Evolutionary conservation across 768 basidiomycete species (phyloP).

Genomic region (Collybia nuda): DNA sequence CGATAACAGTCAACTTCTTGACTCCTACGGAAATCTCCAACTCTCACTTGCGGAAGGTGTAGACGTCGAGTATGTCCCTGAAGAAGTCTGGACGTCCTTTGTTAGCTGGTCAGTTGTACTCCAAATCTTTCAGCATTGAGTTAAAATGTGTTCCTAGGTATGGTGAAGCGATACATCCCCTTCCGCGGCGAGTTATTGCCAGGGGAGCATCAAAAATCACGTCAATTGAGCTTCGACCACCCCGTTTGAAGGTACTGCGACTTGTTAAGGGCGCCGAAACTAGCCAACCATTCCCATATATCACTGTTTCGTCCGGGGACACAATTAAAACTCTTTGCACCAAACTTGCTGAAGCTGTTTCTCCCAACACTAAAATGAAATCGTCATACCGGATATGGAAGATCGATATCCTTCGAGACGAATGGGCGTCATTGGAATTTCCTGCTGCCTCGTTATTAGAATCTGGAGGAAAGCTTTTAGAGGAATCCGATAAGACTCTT

Average conservation of each 20-base stretch:
- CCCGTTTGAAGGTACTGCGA: conserved; percentile 56
- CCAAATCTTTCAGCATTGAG: neutral
- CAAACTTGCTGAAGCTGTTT: conserved; percentile 38
- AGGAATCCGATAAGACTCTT: conserved; percentile 46
- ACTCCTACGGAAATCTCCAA: conserved; percentile 48
- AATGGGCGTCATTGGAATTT: conserved; percentile 33
- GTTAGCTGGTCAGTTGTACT: conserved; percentile 53
- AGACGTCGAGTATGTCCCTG: conserved; percentile 77
- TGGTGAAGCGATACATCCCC: conserved; percentile 51
- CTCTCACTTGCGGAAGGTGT: conserved; percentile 52
- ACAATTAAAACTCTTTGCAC: conserved; percentile 42
- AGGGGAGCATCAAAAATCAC: conserved; percentile 51
- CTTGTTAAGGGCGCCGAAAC: conserved; percentile 29
- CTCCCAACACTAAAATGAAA: conserved; percentile 23
- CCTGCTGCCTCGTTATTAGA: conserved; percentile 26
- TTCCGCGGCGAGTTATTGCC: conserved; percentile 68
- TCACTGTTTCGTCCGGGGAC: conserved; percentile 53
- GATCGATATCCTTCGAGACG: conserved; percentile 38
- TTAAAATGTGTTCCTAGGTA: conserved; percentile 51
- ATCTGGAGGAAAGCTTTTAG: conserved; percentile 39
- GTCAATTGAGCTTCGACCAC: conserved; percentile 72
- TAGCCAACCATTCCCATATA: conserved; percentile 27
- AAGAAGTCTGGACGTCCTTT: conserved; percentile 68
- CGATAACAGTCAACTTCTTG: conserved; percentile 69
- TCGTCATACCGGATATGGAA: conserved; percentile 66